Percentiles rank a stretch among this genome's conserved stretches.
These are phyloP conservation scores for Colletotrichum phormii DNA, from an alignment of 2,329 filamentous ascomycete genomes.

Conservation along the genomic window DNA sequence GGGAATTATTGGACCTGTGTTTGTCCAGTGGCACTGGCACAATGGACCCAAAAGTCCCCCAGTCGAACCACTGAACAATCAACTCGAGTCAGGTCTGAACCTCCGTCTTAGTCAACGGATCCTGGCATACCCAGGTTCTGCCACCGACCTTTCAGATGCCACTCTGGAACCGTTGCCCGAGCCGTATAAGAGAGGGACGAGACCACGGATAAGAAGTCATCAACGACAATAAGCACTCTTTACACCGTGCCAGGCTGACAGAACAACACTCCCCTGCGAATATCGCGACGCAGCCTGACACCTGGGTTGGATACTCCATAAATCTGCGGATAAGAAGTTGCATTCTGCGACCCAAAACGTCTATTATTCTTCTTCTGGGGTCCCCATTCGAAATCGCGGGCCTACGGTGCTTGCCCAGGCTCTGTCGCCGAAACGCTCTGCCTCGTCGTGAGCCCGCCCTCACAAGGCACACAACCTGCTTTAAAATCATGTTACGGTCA, in stretches of 20 bases:
- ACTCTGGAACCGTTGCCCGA: background rate
- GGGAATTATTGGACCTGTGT: slow-evolving; percentile 27
- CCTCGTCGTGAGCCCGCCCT: no score
- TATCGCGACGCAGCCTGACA: no score
- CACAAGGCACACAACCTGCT: background rate
- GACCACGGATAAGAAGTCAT: no score
- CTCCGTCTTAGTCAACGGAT: background rate
- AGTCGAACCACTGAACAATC: slow-evolving; percentile 7
- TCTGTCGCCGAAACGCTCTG: no score
- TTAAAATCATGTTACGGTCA: background rate
- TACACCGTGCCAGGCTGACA: background rate
- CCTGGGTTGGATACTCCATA: no score
- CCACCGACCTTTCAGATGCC: slow-evolving; percentile 4
- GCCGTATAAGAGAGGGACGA: background rate
- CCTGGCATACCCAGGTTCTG: background rate
- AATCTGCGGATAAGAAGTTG: no score
- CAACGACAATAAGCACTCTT: no score
- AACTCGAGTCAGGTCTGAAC: slow-evolving; percentile 12
- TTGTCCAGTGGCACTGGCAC: background rate
- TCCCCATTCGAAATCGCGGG: no score
- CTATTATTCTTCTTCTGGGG: no score
- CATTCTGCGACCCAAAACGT: no score
- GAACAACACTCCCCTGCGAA: background rate
- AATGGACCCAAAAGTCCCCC: background rate
- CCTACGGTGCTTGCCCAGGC: no score